Base-by-base conservation (phyloP, 2,329 filamentous ascomycete species). In the Endothia cerciana region DNA sequence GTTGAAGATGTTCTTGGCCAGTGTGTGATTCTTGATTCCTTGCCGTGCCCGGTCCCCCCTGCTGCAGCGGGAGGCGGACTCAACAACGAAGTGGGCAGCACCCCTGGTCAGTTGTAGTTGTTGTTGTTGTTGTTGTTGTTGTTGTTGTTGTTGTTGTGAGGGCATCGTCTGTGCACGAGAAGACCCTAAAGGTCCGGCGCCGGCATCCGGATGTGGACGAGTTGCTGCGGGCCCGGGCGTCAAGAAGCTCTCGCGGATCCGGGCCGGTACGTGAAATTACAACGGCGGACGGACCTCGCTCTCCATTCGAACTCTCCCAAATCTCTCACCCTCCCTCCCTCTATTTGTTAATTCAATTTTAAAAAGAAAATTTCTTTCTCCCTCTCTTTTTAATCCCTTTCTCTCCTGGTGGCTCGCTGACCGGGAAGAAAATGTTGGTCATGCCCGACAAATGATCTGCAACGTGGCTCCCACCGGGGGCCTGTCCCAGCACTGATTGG, bases 221-320 rank as follows among this genome's bases (percentile, higher is more conserved):
- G 33, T 11, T n/a, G 36, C 36, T 25, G 55, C 55, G 36, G 55
- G 55, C 55, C n/a, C 55, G 55, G 55, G 55, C 55, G 38, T 58
- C 30, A 40, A 17, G 55, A 38, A 51, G 47, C 47, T 51, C 47
- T 51, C 47, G 47, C 47, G 47, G 47, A 6, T 30, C 22, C 47
- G 47, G 47, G 25, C 47, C 47, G 47, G 28, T 28, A 6, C 47
- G 22, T 13, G 0, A 51, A 28, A 17, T 15, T 22, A 51, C 13
- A 17, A 17, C 25, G 25, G 47, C 47, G 47, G 22, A 36, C 33
- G 33, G 33, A 10, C 33, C 33, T 36, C 33, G 33, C 10, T 10
- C 33, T 36, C 33, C 10, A 36, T 10, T 5, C 33, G 33, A 36
- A 5, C 33, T 36, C 33, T 36, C 33, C 33, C 33, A 36, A 49